Evolutionary conservation across 768 basidiomycete species (phyloP).

Genomic region (Xerocomellus intermedius): DNA sequence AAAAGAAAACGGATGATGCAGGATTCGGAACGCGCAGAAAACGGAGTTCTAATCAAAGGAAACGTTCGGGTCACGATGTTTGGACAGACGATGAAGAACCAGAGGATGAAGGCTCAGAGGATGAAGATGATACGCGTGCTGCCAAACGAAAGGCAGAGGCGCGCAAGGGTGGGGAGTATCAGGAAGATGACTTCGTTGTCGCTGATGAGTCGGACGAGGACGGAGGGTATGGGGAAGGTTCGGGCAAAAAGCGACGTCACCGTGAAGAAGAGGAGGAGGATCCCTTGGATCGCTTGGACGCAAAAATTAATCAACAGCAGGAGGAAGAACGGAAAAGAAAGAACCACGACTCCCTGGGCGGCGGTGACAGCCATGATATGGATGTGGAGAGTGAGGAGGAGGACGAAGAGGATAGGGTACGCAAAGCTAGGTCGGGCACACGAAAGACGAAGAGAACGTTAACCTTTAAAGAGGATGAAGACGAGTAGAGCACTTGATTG

Average conservation of each 20-base stretch:
- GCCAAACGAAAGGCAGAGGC: slow-evolving; percentile 45
- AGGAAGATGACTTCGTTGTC: slow-evolving; percentile 84
- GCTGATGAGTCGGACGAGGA: slow-evolving; percentile 76
- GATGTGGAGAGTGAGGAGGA: slow-evolving; percentile 74
- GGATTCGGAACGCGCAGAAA: slow-evolving; percentile 48
- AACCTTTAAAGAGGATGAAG: slow-evolving; percentile 61
- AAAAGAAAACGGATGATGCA: slow-evolving; percentile 52
- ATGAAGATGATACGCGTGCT: slow-evolving; percentile 49
- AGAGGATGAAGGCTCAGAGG: slow-evolving; percentile 55
- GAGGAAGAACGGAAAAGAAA: slow-evolving; percentile 51
- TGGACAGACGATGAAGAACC: slow-evolving; percentile 72
- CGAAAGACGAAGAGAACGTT: slow-evolving; percentile 55
- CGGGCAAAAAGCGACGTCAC: slow-evolving; percentile 36
- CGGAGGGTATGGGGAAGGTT: slow-evolving; percentile 35
- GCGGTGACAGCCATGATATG: slow-evolving; percentile 50
- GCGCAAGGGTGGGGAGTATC: slow-evolving; percentile 69
- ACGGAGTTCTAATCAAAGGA: slow-evolving; percentile 43
- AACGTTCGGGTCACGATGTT: slow-evolving; percentile 45
- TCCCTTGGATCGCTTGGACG: slow-evolving; percentile 68
- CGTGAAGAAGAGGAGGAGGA: slow-evolving; percentile 51
- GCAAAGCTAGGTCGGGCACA: slow-evolving; percentile 50
- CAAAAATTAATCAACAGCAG: slow-evolving; percentile 55
- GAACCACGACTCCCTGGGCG: slow-evolving; percentile 31
- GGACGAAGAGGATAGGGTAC: slow-evolving; percentile 67
- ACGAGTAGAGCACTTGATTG: slow-evolving; percentile 18